Evolutionary conservation across 805 yeast genomes (phyloP), one percentile per base, ranked within the genome.

Genomic region (Komagataella kurtzmanii): DNA sequence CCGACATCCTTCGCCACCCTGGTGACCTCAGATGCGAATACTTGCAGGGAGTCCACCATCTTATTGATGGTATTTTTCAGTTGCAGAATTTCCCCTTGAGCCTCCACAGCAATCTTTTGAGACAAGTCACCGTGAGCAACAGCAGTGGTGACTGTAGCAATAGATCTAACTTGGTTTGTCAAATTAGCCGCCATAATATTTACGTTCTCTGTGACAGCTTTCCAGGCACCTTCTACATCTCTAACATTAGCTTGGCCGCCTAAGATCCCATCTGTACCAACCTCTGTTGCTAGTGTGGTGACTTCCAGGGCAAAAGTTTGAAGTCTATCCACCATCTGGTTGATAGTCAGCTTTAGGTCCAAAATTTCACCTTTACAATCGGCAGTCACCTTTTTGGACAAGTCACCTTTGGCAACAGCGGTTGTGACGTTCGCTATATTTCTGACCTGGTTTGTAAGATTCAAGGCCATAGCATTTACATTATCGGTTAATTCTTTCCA

Each of bases 1-100:
- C 96, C 96, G 57, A 88, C 95, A 71, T 88, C 96, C 57, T 87
- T 81, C 7, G 96, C 96, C 46, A 88, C 96, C 60, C 89, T 76
- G 1, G 95, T 81, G 52, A 88, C 96, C 67, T 88, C 96, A 24
- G 83, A 79, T 7, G 95, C 96, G 64, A 88, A 88, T 50, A 87
- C 81, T 64, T 86, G 93, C 60, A 88, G 76, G 47, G 93, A 81
- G 64, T 88, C 96, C 73, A 88, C 96, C 96, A 88, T 88, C 71
- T 85, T 86, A 65, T 88, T 88, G 68, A 88, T 88, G 6, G 96
- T 88, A 55, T 83, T 77, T 61, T 88, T 88, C 66, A 88, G 76
- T 55, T 89, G 93, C 58, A 88, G 73, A 58, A 88, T 87, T 63
- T 88, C 96, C 51, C 96, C 96, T 64, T 87, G 91, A 7, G 96